Conservation (phyloP, 139 green algal genomes). For the Volvox reticuliferus region DNA sequence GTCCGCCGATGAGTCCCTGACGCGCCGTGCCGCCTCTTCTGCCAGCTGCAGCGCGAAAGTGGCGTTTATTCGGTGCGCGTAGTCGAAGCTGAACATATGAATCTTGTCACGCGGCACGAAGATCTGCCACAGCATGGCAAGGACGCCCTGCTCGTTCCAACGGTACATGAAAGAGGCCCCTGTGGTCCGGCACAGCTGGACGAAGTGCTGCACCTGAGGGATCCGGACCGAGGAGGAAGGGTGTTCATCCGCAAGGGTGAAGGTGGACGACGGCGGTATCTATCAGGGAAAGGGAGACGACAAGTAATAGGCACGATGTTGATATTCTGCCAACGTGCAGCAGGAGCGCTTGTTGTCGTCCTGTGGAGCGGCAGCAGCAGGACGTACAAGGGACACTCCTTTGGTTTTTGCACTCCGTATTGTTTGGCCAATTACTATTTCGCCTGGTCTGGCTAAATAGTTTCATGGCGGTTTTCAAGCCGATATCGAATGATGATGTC, state of each 20-base stretch:
- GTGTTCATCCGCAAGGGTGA: neutral
- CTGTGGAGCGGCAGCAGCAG: too few relatives aligned
- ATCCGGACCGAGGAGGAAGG: neutral
- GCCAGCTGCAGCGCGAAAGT: neutral
- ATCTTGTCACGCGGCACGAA: constrained; percentile 16
- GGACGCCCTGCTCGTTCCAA: constrained; percentile 51
- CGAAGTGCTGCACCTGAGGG: constrained; percentile 32
- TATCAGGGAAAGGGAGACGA: neutral
- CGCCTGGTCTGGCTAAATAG: too few relatives aligned
- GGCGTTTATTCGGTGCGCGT: constrained; percentile 1
- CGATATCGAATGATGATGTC: too few relatives aligned
- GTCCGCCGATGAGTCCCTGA: too few relatives aligned
- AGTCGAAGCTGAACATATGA: constrained; percentile 2
- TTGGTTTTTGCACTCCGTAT: too few relatives aligned
- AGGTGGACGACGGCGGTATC: neutral
- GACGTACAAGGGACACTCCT: too few relatives aligned
- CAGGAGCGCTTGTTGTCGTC: too few relatives aligned
- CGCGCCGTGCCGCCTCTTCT: too few relatives aligned
- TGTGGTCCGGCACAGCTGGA: constrained; percentile 33
- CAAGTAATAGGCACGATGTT: neutral
- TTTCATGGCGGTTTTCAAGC: too few relatives aligned
- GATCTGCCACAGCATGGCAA: constrained; percentile 46
- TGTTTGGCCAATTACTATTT: too few relatives aligned
- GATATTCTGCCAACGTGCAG: too few relatives aligned
- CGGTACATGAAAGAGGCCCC: constrained; percentile 25